Conservation (phyloP, 129 eudicot genomes). For the Tanacetum coccineum region DNA sequence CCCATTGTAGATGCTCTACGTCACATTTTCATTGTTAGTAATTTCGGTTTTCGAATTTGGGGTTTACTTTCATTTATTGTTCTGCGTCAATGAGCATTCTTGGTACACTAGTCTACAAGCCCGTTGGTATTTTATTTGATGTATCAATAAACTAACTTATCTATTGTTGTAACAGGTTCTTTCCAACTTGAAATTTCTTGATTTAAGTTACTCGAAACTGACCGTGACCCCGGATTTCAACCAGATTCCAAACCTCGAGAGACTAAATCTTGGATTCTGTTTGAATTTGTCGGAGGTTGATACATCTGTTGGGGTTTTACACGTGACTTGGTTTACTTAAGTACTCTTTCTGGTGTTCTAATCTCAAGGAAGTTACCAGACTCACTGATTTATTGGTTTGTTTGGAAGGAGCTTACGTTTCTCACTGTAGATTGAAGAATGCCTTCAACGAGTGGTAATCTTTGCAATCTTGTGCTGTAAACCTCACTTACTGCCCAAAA, state of each 20-base stretch:
- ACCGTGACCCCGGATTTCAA: constrained; percentile 18
- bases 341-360: too few species aligned
- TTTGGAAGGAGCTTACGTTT: constrained; percentile 13
- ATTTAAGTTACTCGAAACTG: constrained; percentile 23
- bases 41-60: too few species aligned
- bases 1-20: too few species aligned
- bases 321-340: constrained; percentile 1
- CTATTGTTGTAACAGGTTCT: constrained; percentile 14
- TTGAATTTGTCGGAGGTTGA: constrained; percentile 21
- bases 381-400: constrained; percentile 11
- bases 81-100: too few species aligned
- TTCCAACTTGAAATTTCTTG: constrained; percentile 20
- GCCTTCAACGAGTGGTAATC: constrained; percentile 16
- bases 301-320: constrained; percentile 19
- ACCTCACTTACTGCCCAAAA: constrained; percentile 16
- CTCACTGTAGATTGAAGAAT: constrained; percentile 25
- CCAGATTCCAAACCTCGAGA: constrained; percentile 28
- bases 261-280: constrained; percentile 21
- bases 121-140: too few species aligned
- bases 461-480: constrained; percentile 17
- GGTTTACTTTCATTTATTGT: too few species aligned
- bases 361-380: constrained; percentile 8
- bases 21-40: too few species aligned
- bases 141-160: not conserved
- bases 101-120: too few species aligned